Percentiles rank a stretch among this genome's conserved stretches.
These are phyloP conservation scores for Paracoccidioides brasiliensis DNA, from an alignment of 2,329 filamentous ascomycete genomes.

Conservation along the genomic window DNA sequence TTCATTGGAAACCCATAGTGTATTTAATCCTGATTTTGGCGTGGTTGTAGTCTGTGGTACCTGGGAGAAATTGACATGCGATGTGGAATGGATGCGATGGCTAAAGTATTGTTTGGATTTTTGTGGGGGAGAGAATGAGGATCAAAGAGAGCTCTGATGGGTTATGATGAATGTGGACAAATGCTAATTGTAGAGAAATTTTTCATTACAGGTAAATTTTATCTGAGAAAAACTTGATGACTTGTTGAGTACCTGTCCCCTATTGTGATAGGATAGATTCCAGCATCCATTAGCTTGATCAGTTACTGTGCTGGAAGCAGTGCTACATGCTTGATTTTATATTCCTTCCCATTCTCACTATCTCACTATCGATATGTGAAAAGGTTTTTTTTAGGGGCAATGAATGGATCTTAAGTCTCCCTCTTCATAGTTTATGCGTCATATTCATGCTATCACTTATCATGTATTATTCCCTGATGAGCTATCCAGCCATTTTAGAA, in stretches of 20 bases:
- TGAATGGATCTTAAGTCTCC: neutral
- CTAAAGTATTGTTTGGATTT: neutral
- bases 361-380: neutral
- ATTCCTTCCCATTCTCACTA: neutral
- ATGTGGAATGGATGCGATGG: neutral
- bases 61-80: too few species aligned
- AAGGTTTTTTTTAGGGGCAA: neutral
- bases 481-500: neutral
- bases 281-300: too few species aligned
- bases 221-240: neutral
- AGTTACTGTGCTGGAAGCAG: too few species aligned
- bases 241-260: too few species aligned
- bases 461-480: neutral
- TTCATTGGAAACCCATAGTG: neutral
- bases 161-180: neutral
- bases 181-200: neutral
- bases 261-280: neutral
- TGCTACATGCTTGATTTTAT: too few species aligned
- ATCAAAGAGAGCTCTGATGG: constrained; percentile 4
- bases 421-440: neutral
- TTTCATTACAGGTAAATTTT: neutral
- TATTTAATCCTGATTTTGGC: neutral
- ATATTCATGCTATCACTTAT: neutral
- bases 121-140: neutral
- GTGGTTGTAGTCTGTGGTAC: neutral